Evolutionary conservation across 1,139 yeast species (phyloP).

Genomic region (Candida sojae): DNA sequence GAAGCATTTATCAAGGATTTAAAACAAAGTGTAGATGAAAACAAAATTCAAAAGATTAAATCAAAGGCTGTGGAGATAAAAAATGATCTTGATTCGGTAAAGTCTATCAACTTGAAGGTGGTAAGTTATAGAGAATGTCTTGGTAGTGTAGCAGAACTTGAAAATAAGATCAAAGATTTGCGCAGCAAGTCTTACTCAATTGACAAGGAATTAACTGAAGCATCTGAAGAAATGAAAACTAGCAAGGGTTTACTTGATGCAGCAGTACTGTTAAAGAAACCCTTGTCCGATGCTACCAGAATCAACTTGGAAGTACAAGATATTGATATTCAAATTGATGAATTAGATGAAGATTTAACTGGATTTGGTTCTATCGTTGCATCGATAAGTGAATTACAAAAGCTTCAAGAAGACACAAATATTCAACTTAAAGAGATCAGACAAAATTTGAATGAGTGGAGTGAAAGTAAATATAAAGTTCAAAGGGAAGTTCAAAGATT

Average conservation of each 20-base stretch:
- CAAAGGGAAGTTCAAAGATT: constrained; percentile 51
- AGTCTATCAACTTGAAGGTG: constrained; percentile 30
- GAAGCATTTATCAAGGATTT: constrained; percentile 32
- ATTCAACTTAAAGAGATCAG: constrained; percentile 49
- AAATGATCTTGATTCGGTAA: constrained; percentile 28
- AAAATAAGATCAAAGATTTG: constrained; percentile 12
- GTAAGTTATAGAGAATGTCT: constrained; percentile 25
- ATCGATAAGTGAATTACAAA: constrained; percentile 56
- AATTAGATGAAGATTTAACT: constrained; percentile 38
- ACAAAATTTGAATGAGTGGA: constrained; percentile 39
- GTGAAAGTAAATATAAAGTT: constrained; percentile 50
- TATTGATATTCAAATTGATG: constrained; percentile 33
- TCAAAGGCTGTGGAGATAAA: constrained; percentile 33
- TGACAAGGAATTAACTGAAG: constrained; percentile 18
- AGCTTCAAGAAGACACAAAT: constrained; percentile 42
- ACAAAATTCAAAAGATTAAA: constrained; percentile 37
- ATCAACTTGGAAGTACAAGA: constrained; percentile 35
- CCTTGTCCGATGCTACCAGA: constrained; percentile 40
- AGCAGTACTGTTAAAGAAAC: constrained; percentile 18
- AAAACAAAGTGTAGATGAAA: constrained; percentile 37
- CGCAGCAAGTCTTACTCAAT: constrained; percentile 14
- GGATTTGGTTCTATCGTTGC: constrained; percentile 29
- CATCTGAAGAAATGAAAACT: constrained; percentile 5
- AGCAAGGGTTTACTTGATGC: constrained; percentile 9
- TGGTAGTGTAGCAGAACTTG: constrained; percentile 8